A percentile compares a stretch with the other conserved stretches of the same genome.
Conservation (phyloP, 257 asterid species). For the Nicotiana attenuata region DNA sequence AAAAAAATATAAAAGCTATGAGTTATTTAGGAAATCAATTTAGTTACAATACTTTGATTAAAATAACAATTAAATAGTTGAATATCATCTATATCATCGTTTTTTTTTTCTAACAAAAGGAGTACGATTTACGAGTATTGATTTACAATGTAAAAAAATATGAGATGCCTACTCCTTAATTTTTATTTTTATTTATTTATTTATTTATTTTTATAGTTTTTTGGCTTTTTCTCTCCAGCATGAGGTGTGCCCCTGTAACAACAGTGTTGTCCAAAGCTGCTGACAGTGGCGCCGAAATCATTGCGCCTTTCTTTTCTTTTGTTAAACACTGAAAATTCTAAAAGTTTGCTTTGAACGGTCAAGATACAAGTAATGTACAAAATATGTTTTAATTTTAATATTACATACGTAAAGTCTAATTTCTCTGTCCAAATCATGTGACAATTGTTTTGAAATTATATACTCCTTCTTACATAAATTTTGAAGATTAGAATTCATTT, state of each 20-base stretch:
- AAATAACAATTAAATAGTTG: too few relatives aligned
- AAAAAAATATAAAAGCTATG: too few relatives aligned
- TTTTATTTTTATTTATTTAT: too few relatives aligned
- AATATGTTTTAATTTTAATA: neutral
- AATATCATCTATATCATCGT: too few relatives aligned
- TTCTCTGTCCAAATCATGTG: conserved; percentile 3
- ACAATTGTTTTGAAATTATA: neutral
- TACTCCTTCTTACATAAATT: neutral
- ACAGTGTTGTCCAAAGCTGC: neutral
- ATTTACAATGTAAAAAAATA: too few relatives aligned
- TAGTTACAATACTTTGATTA: too few relatives aligned
- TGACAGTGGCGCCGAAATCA: neutral
- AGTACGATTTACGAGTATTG: too few relatives aligned
- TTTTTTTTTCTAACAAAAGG: too few relatives aligned
- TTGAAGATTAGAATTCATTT: neutral
- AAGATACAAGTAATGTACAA: neutral
- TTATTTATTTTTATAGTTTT: neutral
- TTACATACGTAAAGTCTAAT: neutral
- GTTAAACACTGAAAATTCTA: neutral
- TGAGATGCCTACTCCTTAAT: too few relatives aligned
- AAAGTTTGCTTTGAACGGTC: neutral
- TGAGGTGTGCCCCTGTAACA: neutral
- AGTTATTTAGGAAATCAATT: too few relatives aligned
- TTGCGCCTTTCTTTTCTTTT: neutral
- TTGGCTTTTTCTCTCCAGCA: neutral